Conservation (phyloP, 441 rosid genomes). For the Erysimum cheiri region DNA sequence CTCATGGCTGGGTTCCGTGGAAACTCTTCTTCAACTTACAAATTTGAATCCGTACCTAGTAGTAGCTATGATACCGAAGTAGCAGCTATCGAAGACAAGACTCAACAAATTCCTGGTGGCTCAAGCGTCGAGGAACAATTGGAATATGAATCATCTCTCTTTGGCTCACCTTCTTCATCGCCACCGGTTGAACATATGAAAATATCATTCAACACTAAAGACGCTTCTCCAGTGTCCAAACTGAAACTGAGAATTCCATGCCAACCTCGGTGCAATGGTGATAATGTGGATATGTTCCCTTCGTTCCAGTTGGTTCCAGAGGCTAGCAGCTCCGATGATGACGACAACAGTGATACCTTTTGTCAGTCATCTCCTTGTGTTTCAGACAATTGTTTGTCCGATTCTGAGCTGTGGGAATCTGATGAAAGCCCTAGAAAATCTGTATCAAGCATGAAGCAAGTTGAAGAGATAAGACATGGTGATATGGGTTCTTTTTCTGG, state of each 20-base stretch:
- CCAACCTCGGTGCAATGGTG: conserved; percentile 49
- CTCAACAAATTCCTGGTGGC: conserved; percentile 42
- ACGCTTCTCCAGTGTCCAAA: conserved; percentile 60
- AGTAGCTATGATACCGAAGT: conserved; percentile 43
- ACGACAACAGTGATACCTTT: conserved; percentile 81
- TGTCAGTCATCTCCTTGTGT: conserved; percentile 80
- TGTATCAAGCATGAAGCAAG: conserved; percentile 43
- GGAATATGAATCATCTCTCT: conserved; percentile 45
- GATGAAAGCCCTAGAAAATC: conserved; percentile 56
- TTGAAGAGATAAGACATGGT: conserved; percentile 28
- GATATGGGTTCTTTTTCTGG: conserved; percentile 49
- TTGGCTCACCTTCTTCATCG: conserved; percentile 70
- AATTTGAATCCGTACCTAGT: conserved; percentile 52
- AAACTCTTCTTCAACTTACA: conserved; percentile 56
- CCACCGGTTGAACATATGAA: conserved; percentile 91
- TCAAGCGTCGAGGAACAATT: conserved; percentile 40
- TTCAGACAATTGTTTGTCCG: conserved; percentile 76
- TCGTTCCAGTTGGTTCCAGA: conserved; percentile 90
- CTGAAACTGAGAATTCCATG: conserved; percentile 78
- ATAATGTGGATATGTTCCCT: conserved; percentile 63
- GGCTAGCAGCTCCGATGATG: conserved; percentile 46
- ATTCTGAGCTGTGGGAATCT: conserved; percentile 93
- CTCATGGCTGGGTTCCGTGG: conserved; percentile 73
- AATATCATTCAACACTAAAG: conserved; percentile 75
- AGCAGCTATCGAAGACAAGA: conserved; percentile 44